Evolutionary conservation across 2,329 filamentous ascomycete genomes (phyloP), one percentile per base, ranked within the genome.

Genomic region (Akanthomyces dipterigenus): DNA sequence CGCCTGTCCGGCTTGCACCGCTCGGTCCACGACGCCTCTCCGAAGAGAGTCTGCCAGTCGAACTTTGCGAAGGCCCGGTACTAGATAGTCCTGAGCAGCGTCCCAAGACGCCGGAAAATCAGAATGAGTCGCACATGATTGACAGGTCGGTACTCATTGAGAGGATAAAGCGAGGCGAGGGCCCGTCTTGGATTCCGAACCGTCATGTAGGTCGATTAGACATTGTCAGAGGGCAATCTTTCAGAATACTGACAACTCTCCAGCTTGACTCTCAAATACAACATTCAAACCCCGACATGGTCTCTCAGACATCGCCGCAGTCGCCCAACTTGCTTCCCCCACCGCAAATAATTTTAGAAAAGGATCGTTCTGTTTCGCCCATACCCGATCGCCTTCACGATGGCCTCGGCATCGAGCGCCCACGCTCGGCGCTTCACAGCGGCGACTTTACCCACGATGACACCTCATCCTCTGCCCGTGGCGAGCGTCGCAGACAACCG

Each of bases 71-170:
- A 60, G 84, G 83, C 0, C 83, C 78, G 1, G 50, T 86, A 18
- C 72, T 70, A 28, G 79, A 81, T 50, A 78, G 73, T 54, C 77
- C 77, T 28, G 66, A 62, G 36, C 65, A 72, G 11, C 49, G 63
- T 26, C 43, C 42, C 20, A 24, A 20, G n/a, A 67, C 65, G 14
- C 67, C 68, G 7, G 64, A 63, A 18, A 61, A 28, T 36, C 67
- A 70, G 26, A 67, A 68, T 54, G 70, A 69, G 18, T 63, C 62
- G 28, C 68, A 75, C 14, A 79, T 78, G 40, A 80, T 79, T 20
- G 86, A 91, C 71, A 83, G 93, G 65, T 85, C 86, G 62, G 88
- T 93, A 73, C 78, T 96, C 67, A 97, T 98, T 62, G 85, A 92
- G 73, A 83, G 88, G 65, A 81, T 97, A 66, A 97, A 97, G 77